phyloP scores from a whole-genome alignment of 495 filamentous ascomycete species.

The Hypoxylon trugodes region DNA sequence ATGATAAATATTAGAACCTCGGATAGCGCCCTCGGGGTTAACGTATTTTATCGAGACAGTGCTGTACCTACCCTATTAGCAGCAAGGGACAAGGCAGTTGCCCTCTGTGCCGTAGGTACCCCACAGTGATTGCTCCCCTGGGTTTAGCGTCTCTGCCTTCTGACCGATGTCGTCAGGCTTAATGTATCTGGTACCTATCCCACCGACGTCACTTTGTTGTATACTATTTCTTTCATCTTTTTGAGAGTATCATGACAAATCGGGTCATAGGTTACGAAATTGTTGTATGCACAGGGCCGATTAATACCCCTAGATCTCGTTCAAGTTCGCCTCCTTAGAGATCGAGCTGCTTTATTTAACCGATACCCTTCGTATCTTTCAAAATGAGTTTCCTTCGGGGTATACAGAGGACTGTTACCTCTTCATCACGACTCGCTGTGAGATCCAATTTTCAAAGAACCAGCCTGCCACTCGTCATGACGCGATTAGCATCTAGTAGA shows the following conservation, averaged over 20 bases:
- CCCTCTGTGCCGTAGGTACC: slow-evolving; percentile 11
- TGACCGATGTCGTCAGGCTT: slow-evolving; percentile 38
- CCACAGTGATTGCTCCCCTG: slow-evolving; percentile 8
- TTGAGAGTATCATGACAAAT: slow-evolving; percentile 11
- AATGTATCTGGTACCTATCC: too few relatives aligned
- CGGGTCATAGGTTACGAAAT: too few relatives aligned
- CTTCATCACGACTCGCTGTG: slow-evolving; percentile 41
- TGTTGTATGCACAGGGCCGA: too few relatives aligned
- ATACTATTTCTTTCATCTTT: slow-evolving; percentile 8
- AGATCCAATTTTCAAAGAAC: slow-evolving; percentile 50
- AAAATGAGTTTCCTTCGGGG: slow-evolving; percentile 33
- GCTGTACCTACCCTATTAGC: not conserved
- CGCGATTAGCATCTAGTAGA: slow-evolving; percentile 55
- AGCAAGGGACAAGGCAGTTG: slow-evolving; percentile 1
- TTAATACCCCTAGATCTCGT: too few relatives aligned
- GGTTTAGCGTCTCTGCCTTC: slow-evolving; percentile 25
- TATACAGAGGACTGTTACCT: slow-evolving; percentile 48
- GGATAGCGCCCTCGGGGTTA: slow-evolving; percentile 14
- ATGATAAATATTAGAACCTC: too few relatives aligned
- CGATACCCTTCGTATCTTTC: not conserved
- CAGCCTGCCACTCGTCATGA: slow-evolving; percentile 44
- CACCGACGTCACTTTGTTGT: slow-evolving; percentile 25
- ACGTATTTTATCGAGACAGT: slow-evolving; percentile 18
- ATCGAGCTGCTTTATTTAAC: not conserved
- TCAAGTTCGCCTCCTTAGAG: slow-evolving; percentile 1